These are phyloP conservation scores for Solanum virginianum DNA, from an alignment of 257 asterid species.

Conservation along the genomic window DNA sequence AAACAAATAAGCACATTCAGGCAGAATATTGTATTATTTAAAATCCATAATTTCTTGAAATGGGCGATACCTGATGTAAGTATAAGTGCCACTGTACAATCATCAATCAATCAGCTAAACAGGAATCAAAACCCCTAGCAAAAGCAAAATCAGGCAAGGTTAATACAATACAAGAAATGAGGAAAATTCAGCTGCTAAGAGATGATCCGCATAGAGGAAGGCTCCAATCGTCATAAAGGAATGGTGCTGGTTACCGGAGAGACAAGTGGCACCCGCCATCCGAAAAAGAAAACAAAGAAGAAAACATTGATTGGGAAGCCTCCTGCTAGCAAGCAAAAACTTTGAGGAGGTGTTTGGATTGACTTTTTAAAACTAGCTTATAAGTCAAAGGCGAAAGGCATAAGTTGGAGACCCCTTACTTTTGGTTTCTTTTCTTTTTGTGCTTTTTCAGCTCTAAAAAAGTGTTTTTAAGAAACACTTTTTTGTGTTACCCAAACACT, in stretches of 20 bases:
- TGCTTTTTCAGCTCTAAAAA: too few species aligned
- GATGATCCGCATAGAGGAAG: too few species aligned
- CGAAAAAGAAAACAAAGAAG: neutral
- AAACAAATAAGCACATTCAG: neutral
- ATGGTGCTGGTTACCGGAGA: neutral
- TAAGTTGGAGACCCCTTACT: too few species aligned
- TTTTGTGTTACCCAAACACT: too few species aligned
- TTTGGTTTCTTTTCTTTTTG: too few species aligned
- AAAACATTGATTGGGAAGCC: neutral
- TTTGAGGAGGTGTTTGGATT: too few species aligned
- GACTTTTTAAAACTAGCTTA: too few species aligned
- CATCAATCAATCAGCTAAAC: neutral
- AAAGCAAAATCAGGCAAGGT: neutral
- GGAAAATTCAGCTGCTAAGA: neutral
- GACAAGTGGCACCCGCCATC: neutral
- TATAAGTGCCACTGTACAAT: neutral
- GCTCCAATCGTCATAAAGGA: neutral
- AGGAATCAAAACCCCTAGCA: neutral
- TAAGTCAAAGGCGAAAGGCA: too few species aligned
- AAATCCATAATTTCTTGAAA: neutral
- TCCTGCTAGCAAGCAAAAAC: neutral
- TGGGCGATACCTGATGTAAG: neutral
- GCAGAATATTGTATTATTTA: neutral
- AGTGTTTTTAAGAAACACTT: too few species aligned
- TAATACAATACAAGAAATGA: neutral